Base-by-base conservation (phyloP, 1,139 yeast genomes). In the Pichia sp. region DNA sequence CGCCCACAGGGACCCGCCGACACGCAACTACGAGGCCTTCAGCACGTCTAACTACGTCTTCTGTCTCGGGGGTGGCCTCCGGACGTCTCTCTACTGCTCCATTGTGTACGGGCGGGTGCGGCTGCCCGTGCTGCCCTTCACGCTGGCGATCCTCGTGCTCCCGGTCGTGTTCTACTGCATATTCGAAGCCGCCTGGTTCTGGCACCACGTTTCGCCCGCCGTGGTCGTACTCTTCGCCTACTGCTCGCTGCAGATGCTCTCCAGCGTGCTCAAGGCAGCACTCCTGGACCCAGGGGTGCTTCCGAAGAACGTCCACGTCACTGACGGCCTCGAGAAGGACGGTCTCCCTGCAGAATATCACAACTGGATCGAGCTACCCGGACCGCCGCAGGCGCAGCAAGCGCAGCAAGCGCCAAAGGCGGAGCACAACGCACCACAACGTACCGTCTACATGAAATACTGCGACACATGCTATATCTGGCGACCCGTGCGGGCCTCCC, bases 401-500 rank as follows among this genome's bases (percentile, higher is more conserved):
- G n/a, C n/a, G n/a, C n/a, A n/a, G n/a, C n/a, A n/a, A n/a, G n/a
- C n/a, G n/a, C n/a, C n/a, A n/a, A n/a, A n/a, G n/a, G n/a, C n/a
- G 28, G 28, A 25, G 9, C 28, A 25, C 6, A 6, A 25, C 28
- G 28, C 9, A 6, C 28, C 8, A 4, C 37, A 18, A 4, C 40
- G 45, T 18, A 23, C 44, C 21, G 56, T 59, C 34, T 23, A 45
- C 3, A 28, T 60, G 25, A 75, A 77, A 55, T 80, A 79, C 57
- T 80, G 85, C 58, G 52, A 70, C 3, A 81, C 93, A 0, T 87
- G 96, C 66, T 68, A 76, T 13, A 70, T 79, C 22, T 75, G 85
- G 77, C 74, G 90, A 57, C 90, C 93, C 1, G 89, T 91, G 1
- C 67, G 96, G 52, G 65, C 80, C 1, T 71, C 78, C 42, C 96